phyloP scores from a whole-genome alignment of 345 rosid species.

The Bruguiera gymnorhiza region DNA sequence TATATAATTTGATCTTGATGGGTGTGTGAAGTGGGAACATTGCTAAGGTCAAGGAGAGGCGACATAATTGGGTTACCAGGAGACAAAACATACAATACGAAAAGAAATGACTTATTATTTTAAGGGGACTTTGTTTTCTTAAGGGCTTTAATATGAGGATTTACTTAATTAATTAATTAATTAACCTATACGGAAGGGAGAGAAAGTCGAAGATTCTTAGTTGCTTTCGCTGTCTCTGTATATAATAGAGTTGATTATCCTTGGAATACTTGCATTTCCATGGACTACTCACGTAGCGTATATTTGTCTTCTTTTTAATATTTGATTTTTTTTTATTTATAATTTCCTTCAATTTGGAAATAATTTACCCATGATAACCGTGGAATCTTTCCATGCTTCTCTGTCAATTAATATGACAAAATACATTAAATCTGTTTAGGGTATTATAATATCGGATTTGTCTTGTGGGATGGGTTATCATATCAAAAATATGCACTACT shows the following conservation, averaged over 20 bases:
- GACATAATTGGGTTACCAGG: conserved; percentile 30
- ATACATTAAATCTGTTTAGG: no score
- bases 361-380: not conserved
- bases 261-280: conserved; percentile 31
- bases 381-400: conserved; percentile 16
- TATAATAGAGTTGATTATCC: conserved; percentile 11
- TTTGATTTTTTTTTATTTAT: not conserved
- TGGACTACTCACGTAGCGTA: not conserved
- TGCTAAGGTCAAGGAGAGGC: conserved; percentile 40
- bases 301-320: not conserved
- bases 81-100: conserved; percentile 27
- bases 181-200: not conserved
- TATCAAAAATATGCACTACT: no score
- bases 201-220: conserved; percentile 30
- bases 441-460: no score
- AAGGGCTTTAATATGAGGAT: not conserved
- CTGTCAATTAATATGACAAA: not conserved
- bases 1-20: conserved; percentile 30
- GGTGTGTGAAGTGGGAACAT: conserved; percentile 35
- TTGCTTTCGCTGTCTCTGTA: conserved; percentile 17
- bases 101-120: not conserved
- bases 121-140: no score
- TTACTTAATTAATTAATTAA: not conserved
- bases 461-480: no score
- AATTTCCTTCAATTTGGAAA: not conserved